Evolutionary conservation across 2,329 filamentous ascomycete species (phyloP), one percentile per base, ranked within the genome.

Genomic region (Aspergillus intermedius): DNA sequence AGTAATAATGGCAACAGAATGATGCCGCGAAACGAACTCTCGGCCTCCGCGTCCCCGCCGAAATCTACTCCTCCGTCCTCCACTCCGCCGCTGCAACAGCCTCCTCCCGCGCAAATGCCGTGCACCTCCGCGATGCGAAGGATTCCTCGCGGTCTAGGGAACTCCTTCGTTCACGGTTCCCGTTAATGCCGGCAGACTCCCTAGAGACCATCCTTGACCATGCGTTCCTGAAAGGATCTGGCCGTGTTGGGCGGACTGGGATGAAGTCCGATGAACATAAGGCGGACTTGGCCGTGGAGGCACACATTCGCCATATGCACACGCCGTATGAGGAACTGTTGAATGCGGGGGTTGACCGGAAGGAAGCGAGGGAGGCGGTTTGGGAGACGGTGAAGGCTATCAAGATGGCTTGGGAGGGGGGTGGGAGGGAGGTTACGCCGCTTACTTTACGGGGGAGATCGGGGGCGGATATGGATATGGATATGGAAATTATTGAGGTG

Each of bases 11-110:
- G 34, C n/a, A 15, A 10, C 46, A 66, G 65, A 51, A 66, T 49
- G 58, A 57, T 39, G 46, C 56, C 32, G 63, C 59, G 28, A 67
- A 65, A 48, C 58, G 51, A 25, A 56, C 55, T 25, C 51, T 73
- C 13, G 75, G 75, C 12, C 62, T 78, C 17, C 70, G 73, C 35
- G 66, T 75, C 3, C 74, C 73, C 0, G 54, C 53, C 13, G 55
- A 59, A 5, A 66, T 77, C 19, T 56, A 74, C 47, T 47, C 56
- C 5, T 51, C 62, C 7, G 74, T 77, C 12, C 59, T 68, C 17
- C 46, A 58, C 23, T 59, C 63, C 34, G 71, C 73, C 0, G 61
- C 65, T 5, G 60, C 62, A 22, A 77, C 75, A 1, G 61, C 71
- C 1, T 44, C 64, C 6, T 58, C 65, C 1, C 73, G 75, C 15